These are phyloP conservation scores for Zhuliangozyma blackwelliae DNA, from an alignment of 1,139 yeast genomes.

Conservation along the genomic window DNA sequence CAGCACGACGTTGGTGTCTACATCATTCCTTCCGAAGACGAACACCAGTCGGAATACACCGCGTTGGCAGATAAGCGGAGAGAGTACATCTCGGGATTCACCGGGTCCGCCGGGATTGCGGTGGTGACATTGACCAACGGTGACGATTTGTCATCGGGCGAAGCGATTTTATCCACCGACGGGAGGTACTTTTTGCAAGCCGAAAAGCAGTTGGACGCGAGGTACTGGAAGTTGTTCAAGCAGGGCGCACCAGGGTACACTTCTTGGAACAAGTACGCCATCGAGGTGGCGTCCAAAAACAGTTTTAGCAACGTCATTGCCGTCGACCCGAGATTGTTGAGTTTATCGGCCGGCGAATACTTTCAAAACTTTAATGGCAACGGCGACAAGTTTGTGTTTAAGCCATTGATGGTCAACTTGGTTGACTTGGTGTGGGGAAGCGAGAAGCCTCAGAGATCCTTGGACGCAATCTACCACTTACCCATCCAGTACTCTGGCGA, in stretches of 20 bases:
- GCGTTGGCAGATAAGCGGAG: conserved; percentile 49
- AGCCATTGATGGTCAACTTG: conserved; percentile 30
- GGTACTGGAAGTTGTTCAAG: conserved; percentile 35
- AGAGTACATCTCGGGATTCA: conserved; percentile 48
- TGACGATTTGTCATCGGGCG: conserved; percentile 24
- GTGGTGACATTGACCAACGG: conserved; percentile 41
- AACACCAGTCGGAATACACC: conserved; percentile 54
- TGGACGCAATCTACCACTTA: conserved; percentile 36
- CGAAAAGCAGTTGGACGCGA: conserved; percentile 33
- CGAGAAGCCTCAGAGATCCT: conserved; percentile 36
- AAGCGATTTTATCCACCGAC: conserved; percentile 51
- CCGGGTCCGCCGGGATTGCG: conserved; percentile 58
- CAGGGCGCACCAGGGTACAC: conserved; percentile 35
- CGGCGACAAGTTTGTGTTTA: conserved; percentile 19
- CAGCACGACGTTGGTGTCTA: conserved; percentile 43
- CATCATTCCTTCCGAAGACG: conserved; percentile 57
- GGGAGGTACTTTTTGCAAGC: conserved; percentile 54
- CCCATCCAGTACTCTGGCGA: conserved; percentile 44
- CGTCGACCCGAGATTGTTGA: conserved; percentile 36
- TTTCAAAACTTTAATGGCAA: conserved; percentile 20
- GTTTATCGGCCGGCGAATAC: conserved; percentile 31
- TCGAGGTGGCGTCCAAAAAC: conserved; percentile 30
- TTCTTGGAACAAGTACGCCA: conserved; percentile 35
- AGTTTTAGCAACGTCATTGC: conserved; percentile 35
- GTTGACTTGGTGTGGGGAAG: conserved; percentile 41